Base-by-base conservation (phyloP, 2,329 filamentous ascomycete species). In the Pseudogymnoascus sp. region DNA sequence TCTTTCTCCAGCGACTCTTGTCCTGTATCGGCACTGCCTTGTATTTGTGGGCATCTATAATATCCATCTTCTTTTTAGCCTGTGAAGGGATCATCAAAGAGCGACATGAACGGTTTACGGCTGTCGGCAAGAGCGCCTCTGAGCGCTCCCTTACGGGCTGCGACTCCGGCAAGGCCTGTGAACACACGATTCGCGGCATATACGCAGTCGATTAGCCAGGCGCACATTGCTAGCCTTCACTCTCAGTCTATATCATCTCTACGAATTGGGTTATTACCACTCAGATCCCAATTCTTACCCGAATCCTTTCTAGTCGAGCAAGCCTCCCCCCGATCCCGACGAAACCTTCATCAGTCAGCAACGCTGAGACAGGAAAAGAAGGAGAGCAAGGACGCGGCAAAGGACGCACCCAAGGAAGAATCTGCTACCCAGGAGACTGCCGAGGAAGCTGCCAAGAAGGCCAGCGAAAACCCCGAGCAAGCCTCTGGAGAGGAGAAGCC, bases 281-380 rank as follows among this genome's bases (percentile, higher is more conserved):
- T 73, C 58, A 63, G 71, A 63, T 71, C 77, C 68, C 68, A 72
- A 73, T 68, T 76, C 73, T 66, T 77, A 70, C 74, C 74, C 68
- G 69, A 67, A 21, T 68, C 71, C 39, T 64, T 72, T 36, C 62
- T 63, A 38, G 63, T 42, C 36, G 60, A 61, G 10, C 55, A 67
- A 17, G 17, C 44, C 38, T 44, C 58, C 9, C 44, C 59, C 27
- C 25, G 38, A 55, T 62, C 66, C 6, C 60, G 65, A 6, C 63
- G 70, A 61, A 60, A 27, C 17, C 70, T 72, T 59, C 67, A 71
- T 62, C 60, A 66, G 33, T 63, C 65, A 13, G 62, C 66, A 58
- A 65, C 59, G 59, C 65, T 71, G 65, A 63, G 61, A 62, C 62
- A 71, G 51, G 68, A 70, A 61, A 68, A 70, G 60, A 63, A 68